Base-by-base conservation (phyloP, 345 rosid genomes). In the Eucalyptus tenuipes region DNA sequence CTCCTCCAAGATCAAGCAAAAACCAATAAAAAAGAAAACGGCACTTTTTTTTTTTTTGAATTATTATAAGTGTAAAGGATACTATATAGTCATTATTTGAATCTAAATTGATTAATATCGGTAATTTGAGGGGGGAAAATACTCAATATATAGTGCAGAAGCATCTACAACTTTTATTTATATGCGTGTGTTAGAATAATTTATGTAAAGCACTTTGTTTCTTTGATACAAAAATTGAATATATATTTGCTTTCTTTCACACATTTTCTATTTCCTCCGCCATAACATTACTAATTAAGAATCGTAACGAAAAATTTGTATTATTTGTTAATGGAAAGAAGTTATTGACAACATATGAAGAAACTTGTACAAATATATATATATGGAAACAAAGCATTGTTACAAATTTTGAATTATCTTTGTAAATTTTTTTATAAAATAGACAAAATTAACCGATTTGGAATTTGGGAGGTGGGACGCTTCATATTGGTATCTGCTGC, bases 1-100 rank as follows among this genome's bases (percentile, higher is more conserved):
- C 66, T 59, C 66, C 66, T 27, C 66, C 31, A 59, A 10, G 1
- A 59, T 59, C 15, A 59, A 59, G 15, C 66, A 59, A 59, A 55
- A 25, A 59, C 66, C 31, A 59, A 59, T 59, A 25, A 27, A 27
- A 59, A 27, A 27, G 31, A 27, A 25, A 59, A 27, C 15, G 66
- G 0, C 1, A 4, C 1, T 4, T 25, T 5, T 59, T 59, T 57
- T 57, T 3, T 20, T 3, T 50, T 50, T 5, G n/a, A 10, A 57
- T 20, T 53, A 53, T 50, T 53, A 61, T 7, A 13, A 29, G 2
- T 64, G 10, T 7, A 66, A 8, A 66, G 20, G 79, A 66, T 15
- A 31, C 3, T 66, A 6, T 66, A 66, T 66, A 4, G 8, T 66
- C 40, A 31, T 31, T 31, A 66, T n/a, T 66, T 15, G 79, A 64